Base-by-base conservation (phyloP, 176 grass and related monocot genomes). In the Aegilops bicornis region DNA sequence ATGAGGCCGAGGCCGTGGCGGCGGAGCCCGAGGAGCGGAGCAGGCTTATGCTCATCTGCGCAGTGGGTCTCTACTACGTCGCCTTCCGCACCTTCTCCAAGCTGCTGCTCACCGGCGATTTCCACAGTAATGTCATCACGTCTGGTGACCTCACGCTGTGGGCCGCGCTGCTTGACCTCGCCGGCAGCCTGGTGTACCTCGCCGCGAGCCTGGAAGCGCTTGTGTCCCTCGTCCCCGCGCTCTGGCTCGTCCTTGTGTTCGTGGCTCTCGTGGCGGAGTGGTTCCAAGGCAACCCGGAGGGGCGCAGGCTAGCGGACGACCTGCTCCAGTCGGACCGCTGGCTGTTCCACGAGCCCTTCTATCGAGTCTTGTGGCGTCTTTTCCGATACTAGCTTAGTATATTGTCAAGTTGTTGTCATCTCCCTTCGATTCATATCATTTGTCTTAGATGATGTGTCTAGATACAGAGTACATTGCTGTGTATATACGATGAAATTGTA, bases 371-470 rank as follows among this genome's bases (percentile, higher is more conserved):
- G 45, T 15, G 45, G 3, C 45, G 45, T 14, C 12, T 47, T 47
- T 47, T 47, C 4, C 45, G 3, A 47, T 47, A 14, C 43, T 47
- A 47, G 43, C 43, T 47, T 47, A 47, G 43, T 47, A 47, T 12
- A n/a, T n/a, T 47, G 43, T 47, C 12, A 47, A 47, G 43, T 4
- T 47, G 12, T 47, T 47, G 43, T 47, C 43, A 14, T 14, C 43
- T 45, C 0, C 12, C 0, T 47, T 47, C 12, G 0, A 47, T 47
- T 0, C 43, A 47, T 47, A 4, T 47, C 1, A 47, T 0, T 4
- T 14, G 43, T 47, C 12, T 14, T 47, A 47, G 3, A 47, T 47
- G n/a, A n/a, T n/a, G n/a, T 14, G 11, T 47, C 3, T 47, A 47
- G 43, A 47, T 14, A 47, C 0, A 47, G 3, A 35, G 1, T 47